Percentiles rank a stretch among this genome's conserved stretches.
These are phyloP conservation scores for Aegilops longissima DNA, from an alignment of 176 grass and related monocot species.

Conservation along the genomic window DNA sequence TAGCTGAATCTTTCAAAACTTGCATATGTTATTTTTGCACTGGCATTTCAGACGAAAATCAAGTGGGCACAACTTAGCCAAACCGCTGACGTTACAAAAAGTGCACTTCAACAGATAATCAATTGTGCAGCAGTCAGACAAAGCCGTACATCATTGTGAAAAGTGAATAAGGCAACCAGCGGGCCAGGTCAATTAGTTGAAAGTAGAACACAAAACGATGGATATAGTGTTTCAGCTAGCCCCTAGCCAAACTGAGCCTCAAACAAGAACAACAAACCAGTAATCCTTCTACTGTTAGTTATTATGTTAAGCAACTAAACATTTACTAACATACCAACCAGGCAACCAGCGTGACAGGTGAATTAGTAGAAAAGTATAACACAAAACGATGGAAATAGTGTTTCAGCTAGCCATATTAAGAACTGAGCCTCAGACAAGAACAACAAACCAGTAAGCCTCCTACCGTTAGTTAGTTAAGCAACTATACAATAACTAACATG, in stretches of 20 bases:
- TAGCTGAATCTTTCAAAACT: neutral
- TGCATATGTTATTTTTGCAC: neutral
- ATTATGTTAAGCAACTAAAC: neutral
- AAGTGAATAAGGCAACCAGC: neutral
- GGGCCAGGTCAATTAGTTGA: neutral
- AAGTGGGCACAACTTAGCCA: neutral
- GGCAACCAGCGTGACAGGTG: neutral
- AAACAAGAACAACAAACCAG: neutral
- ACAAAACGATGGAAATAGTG: neutral
- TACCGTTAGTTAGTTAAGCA: neutral
- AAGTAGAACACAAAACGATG: neutral
- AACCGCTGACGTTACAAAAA: neutral
- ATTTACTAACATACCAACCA: neutral
- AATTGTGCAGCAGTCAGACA: neutral
- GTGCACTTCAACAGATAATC: neutral
- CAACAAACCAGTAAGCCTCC: neutral
- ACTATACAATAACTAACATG: neutral
- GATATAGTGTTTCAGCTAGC: neutral
- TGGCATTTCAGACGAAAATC: slow-evolving; percentile 2
- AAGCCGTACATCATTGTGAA: neutral
- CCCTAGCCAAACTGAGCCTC: neutral
- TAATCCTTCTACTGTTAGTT: neutral
- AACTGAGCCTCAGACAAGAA: neutral
- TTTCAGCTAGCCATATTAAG: neutral
- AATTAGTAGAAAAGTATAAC: neutral